Evolutionary conservation across 1,284 basidiomycete genomes (phyloP).

Genomic region (Leucoagaricus sp.): DNA sequence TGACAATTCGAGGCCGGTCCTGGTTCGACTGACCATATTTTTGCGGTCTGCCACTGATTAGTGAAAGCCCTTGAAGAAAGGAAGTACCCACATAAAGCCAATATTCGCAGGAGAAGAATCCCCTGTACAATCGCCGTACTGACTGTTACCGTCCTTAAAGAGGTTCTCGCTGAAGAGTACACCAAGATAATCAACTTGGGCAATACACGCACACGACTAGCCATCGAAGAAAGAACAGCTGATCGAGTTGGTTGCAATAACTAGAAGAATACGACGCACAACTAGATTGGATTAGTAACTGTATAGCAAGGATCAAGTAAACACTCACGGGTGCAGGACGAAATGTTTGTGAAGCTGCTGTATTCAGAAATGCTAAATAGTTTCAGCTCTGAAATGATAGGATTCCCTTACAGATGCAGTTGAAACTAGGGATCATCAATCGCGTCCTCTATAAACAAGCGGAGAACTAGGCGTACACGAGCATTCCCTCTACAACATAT

Average conservation of each 20-base stretch:
- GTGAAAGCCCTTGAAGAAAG: background rate
- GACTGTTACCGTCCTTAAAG: constrained; percentile 17
- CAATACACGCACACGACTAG: constrained; percentile 23
- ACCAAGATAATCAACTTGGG: no score
- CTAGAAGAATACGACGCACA: background rate
- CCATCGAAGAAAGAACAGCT: constrained; percentile 29
- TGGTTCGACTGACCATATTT: constrained; percentile 16
- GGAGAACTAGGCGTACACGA: constrained; percentile 22
- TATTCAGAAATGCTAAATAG: background rate
- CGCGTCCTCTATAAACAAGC: background rate
- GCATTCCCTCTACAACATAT: constrained; percentile 27
- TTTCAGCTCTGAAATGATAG: background rate
- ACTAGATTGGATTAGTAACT: background rate
- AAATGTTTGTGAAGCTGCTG: constrained; percentile 23
- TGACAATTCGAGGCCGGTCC: no score
- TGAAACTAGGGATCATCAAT: constrained; percentile 21
- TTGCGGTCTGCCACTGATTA: constrained; percentile 18
- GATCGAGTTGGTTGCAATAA: background rate
- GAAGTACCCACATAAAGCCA: constrained; percentile 23
- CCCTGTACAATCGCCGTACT: constrained; percentile 24
- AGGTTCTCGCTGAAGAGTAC: background rate
- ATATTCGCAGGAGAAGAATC: constrained; percentile 26
- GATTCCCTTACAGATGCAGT: constrained; percentile 27
- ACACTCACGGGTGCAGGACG: constrained; percentile 14
- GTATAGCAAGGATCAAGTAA: background rate